Conservation (phyloP, 2,329 filamentous ascomycete genomes). For the Epichloe sibirici region DNA sequence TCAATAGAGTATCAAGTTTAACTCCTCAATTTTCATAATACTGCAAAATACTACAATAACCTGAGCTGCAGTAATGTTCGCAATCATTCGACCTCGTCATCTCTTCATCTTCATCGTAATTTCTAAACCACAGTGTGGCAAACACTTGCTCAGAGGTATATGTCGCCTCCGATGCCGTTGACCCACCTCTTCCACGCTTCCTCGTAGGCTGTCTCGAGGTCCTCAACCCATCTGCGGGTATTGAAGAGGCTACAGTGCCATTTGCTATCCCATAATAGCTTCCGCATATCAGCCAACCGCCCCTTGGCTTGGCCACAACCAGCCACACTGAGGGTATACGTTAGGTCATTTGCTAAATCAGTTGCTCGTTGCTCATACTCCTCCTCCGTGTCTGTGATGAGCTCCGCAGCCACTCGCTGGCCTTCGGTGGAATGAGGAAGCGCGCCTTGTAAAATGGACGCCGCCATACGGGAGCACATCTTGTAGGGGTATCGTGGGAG, state of each 20-base stretch:
- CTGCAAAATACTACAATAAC: neutral
- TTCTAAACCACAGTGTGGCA: neutral
- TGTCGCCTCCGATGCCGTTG: conserved; percentile 76
- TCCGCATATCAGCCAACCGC: conserved; percentile 65
- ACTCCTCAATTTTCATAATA: too few relatives aligned
- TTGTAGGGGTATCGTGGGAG: conserved; percentile 89
- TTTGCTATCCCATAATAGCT: conserved; percentile 68
- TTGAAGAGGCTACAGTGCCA: conserved; percentile 86
- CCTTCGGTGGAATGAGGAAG: conserved; percentile 64
- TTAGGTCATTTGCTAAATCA: conserved; percentile 49
- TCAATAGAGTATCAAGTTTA: too few relatives aligned
- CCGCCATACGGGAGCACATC: conserved; percentile 98
- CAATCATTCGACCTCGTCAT: conserved; percentile 1
- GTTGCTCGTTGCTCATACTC: conserved; percentile 76
- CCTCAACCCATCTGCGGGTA: conserved; percentile 78
- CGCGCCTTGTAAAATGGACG: conserved; percentile 83
- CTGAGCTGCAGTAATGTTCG: neutral
- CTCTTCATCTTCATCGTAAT: neutral
- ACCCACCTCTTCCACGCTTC: conserved; percentile 87
- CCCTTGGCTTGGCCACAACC: conserved; percentile 48
- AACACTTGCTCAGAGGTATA: conserved; percentile 49
- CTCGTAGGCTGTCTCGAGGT: conserved; percentile 80
- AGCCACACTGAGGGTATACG: conserved; percentile 36
- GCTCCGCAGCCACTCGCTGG: conserved; percentile 51
- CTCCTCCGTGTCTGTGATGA: conserved; percentile 66